Evolutionary conservation across 1,139 yeast genomes (phyloP).

Genomic region (Hyphopichia wangnamkhiaoensis): DNA sequence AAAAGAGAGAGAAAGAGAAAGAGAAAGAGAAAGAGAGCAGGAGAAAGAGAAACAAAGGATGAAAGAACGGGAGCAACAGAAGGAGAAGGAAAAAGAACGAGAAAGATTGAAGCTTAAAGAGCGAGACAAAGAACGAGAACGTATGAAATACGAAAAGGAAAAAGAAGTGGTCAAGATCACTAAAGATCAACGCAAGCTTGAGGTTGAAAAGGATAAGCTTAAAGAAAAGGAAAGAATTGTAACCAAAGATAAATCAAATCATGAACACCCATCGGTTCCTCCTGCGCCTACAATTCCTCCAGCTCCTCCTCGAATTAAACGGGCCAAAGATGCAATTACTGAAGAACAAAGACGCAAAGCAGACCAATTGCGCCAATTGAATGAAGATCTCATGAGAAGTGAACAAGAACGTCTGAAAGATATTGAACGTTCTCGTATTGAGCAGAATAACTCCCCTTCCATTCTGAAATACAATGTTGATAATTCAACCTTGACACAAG

Average conservation of each 20-base stretch:
- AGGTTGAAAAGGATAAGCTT: background rate
- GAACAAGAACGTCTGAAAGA: conserved; percentile 9
- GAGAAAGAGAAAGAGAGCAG: conserved; percentile 5
- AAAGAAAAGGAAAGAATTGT: background rate
- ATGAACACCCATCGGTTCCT: background rate
- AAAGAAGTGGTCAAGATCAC: conserved; percentile 8
- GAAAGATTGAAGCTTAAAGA: conserved; percentile 5
- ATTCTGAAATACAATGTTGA: conserved; percentile 3
- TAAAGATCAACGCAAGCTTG: background rate
- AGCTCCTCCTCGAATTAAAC: background rate
- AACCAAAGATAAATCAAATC: too few species aligned
- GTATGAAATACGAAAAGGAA: too few species aligned
- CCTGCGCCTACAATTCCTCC: background rate
- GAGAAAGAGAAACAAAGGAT: conserved; percentile 2
- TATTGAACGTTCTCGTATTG: conserved; percentile 11
- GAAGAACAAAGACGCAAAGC: conserved; percentile 14
- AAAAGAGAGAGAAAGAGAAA: conserved; percentile 2
- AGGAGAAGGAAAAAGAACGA: conserved; percentile 3
- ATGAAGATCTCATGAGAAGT: conserved; percentile 19
- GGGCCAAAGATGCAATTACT: conserved; percentile 3
- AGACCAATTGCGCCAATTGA: conserved; percentile 20
- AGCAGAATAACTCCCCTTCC: conserved; percentile 8
- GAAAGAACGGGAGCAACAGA: conserved; percentile 7
- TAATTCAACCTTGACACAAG: conserved; percentile 6
- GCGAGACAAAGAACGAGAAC: conserved; percentile 6